Evolutionary conservation across 1,139 yeast genomes (phyloP), one percentile per base, ranked within the genome.

Genomic region (Blastobotrys capitulatus): DNA sequence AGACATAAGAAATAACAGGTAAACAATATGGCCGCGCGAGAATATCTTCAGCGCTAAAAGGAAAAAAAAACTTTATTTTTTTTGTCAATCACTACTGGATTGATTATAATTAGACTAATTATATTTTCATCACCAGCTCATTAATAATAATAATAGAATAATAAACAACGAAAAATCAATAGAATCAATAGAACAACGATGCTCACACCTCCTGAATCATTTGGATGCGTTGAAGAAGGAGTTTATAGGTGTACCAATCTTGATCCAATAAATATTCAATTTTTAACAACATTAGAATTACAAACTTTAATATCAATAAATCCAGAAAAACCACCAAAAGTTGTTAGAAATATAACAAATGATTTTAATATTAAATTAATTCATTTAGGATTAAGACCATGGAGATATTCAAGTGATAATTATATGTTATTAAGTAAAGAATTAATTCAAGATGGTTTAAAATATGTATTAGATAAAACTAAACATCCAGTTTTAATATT

Each of bases 261-360:
- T 9, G 79, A 76, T 45, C 81, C 86, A 22, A 80, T 86, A 51
- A 86, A 87, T 66, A 86, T 87, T 62, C 82, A 88, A 47, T 90
- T 90, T 61, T 68, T 92, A 26, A 74, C 79, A 52, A 85, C 88
- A 53, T 72, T 92, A 49, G 76, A 83, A 51, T 72, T 92, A 49
- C 82, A 81, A 54, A 83, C 92, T 7, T 84, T 92, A 41, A 64
- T 81, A 4, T 68, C 78, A 20, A 62, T 81, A 26, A 82, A 80
- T 62, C 82, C 83, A 2, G 85, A 79, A 52, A 74, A 77, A 52
- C 86, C 86, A 3, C 76, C 83, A 2, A 64, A 80, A 42, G 66
- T 75, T 6, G 67, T 80, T 43, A 67, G 73, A 46, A 65, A 70
- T 41, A 78, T 77, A 57, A 70, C 80, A 5, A 71, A 58, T 13